phyloP scores from a whole-genome alignment of 345 rosid species.

The Salix caprea region DNA sequence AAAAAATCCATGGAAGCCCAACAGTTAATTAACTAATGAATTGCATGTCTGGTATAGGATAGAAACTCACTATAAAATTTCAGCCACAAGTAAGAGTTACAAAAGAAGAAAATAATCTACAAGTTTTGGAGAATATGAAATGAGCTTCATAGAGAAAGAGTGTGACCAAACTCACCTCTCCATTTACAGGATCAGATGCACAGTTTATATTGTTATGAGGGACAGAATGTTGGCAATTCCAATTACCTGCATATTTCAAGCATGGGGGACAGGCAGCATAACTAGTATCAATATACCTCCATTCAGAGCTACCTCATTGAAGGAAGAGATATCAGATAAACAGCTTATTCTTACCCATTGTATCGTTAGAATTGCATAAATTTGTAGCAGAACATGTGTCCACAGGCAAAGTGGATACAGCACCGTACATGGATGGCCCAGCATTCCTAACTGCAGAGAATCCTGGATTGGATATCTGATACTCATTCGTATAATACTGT shows the following conservation, averaged over 20 bases:
- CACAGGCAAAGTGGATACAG: slow-evolving; percentile 22
- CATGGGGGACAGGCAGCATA: slow-evolving; percentile 11
- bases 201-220: slow-evolving; percentile 11
- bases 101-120: not conserved
- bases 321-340: slow-evolving; percentile 1
- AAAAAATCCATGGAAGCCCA: not conserved
- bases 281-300: slow-evolving; percentile 11
- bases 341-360: slow-evolving; percentile 26
- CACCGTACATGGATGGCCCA: slow-evolving; percentile 29
- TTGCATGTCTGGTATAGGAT: not conserved
- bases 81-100: not conserved
- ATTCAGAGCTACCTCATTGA: slow-evolving; percentile 4
- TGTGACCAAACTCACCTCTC: slow-evolving; percentile 36
- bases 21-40: not conserved
- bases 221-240: slow-evolving; percentile 24
- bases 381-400: slow-evolving; percentile 9
- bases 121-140: not conserved
- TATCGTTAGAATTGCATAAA: slow-evolving; percentile 26
- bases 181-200: slow-evolving; percentile 11
- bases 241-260: slow-evolving; percentile 27
- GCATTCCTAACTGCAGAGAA: slow-evolving; percentile 32
- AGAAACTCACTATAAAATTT: not conserved
- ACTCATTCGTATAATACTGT: slow-evolving; percentile 72
- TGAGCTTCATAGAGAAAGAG: not conserved
- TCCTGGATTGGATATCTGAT: slow-evolving; percentile 66